phyloP scores from a whole-genome alignment of 768 basidiomycete species.

The Leucocoprinus birnbaumii region DNA sequence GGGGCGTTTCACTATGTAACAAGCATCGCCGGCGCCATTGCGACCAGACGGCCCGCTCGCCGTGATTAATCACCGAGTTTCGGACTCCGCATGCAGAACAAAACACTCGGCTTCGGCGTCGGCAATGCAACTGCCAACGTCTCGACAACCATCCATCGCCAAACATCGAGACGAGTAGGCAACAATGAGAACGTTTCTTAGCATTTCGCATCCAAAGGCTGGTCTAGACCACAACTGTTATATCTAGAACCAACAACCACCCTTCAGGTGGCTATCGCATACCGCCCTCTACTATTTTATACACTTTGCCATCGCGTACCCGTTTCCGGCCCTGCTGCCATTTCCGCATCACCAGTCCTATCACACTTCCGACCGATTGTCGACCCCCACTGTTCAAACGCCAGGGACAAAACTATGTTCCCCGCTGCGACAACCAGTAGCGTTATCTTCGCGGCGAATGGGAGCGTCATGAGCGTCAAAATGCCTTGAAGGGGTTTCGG shows the following conservation, averaged over 20 bases:
- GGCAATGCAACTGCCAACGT: neutral
- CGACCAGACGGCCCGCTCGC: neutral
- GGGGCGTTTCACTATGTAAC: slow-evolving; percentile 5
- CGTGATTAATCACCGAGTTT: slow-evolving; percentile 5
- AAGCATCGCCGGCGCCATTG: neutral
- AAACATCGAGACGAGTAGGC: slow-evolving; percentile 1
- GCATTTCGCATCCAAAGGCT: neutral
- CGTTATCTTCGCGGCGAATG: slow-evolving; percentile 61
- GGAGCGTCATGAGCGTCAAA: slow-evolving; percentile 77
- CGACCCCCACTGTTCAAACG: slow-evolving; percentile 78
- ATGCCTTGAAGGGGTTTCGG: slow-evolving; percentile 53
- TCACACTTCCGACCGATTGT: slow-evolving; percentile 48
- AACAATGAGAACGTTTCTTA: neutral
- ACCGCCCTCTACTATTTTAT: slow-evolving; percentile 82
- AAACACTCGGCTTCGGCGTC: slow-evolving; percentile 6
- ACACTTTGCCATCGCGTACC: slow-evolving; percentile 66
- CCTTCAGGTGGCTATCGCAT: slow-evolving; percentile 38
- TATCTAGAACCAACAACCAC: neutral
- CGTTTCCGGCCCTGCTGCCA: slow-evolving; percentile 44
- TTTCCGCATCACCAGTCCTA: slow-evolving; percentile 45
- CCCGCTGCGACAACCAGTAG: slow-evolving; percentile 64
- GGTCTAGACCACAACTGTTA: neutral
- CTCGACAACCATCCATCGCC: slow-evolving; percentile 8
- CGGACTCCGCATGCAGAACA: slow-evolving; percentile 23
- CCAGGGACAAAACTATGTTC: slow-evolving; percentile 71